Conservation (phyloP, 495 filamentous ascomycete genomes). For the Trichocladium antarcticum region DNA sequence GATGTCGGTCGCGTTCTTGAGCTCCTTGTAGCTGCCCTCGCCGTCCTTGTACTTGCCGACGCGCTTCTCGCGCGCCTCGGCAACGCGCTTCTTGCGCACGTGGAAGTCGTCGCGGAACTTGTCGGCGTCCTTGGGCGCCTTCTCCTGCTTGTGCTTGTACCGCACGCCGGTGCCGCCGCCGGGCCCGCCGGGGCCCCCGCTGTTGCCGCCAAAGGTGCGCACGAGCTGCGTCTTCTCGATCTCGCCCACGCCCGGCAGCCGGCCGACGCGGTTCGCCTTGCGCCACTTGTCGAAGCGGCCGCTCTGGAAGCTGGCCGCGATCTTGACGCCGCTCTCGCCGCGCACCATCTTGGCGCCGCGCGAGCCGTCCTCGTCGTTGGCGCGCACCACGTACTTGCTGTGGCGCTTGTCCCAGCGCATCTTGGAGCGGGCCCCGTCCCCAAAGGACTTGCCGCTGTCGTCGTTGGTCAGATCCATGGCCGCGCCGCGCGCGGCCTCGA, state of each 20-base stretch:
- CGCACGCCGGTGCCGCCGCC: slow-evolving; percentile 28
- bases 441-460: slow-evolving; percentile 68
- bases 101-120: slow-evolving; percentile 82
- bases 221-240: slow-evolving; percentile 56
- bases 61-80: slow-evolving; percentile 75
- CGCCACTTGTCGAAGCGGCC: slow-evolving; percentile 90
- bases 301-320: slow-evolving; percentile 82
- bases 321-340: slow-evolving; percentile 91
- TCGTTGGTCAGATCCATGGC: slow-evolving; percentile 85
- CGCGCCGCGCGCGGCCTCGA: slow-evolving; percentile 65
- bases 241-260: slow-evolving; percentile 73
- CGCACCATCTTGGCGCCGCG: slow-evolving; percentile 73
- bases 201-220: slow-evolving; percentile 52
- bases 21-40: slow-evolving; percentile 55
- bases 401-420: slow-evolving; percentile 96
- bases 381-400: slow-evolving; percentile 82
- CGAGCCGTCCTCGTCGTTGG: slow-evolving; percentile 90
- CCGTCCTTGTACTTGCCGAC: slow-evolving; percentile 60
- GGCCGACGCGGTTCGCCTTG: slow-evolving; percentile 66
- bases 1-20: slow-evolving; percentile 74
- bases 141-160: slow-evolving; percentile 72
- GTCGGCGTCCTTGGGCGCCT: slow-evolving; percentile 86
- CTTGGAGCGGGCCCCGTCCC: slow-evolving; percentile 54
- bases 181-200: slow-evolving; percentile 28
- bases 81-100: slow-evolving; percentile 78